Evolutionary conservation across 495 filamentous ascomycete species (phyloP).

Genomic region (Lindgomyces ingoldianus): DNA sequence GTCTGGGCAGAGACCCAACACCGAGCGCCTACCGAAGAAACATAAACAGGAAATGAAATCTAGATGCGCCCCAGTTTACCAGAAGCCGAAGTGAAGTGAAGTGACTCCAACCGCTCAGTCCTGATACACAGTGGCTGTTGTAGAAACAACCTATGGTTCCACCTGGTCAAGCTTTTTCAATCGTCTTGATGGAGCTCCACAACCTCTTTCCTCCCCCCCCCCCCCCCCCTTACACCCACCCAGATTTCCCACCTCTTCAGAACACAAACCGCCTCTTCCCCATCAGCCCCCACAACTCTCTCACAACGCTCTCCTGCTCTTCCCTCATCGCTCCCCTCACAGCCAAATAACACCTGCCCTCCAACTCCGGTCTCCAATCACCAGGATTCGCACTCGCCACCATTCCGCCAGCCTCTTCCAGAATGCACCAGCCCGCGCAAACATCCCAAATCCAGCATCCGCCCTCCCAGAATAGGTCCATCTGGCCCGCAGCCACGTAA

Average conservation of each 20-base stretch:
- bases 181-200: background rate
- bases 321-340: constrained; percentile 20
- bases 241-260: background rate
- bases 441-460: constrained; percentile 38
- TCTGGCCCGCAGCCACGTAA: constrained; percentile 31
- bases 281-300: constrained; percentile 35
- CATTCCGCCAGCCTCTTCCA: constrained; percentile 35
- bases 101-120: too few relatives aligned
- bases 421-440: constrained; percentile 36
- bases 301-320: constrained; percentile 21
- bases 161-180: too few relatives aligned
- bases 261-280: constrained; percentile 24
- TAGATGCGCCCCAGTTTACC: too few relatives aligned
- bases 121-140: too few relatives aligned
- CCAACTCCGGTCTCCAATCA: constrained; percentile 29
- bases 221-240: too few relatives aligned
- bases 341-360: constrained; percentile 34
- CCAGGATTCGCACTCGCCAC: constrained; percentile 33
- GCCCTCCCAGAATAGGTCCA: constrained; percentile 37
- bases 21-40: too few relatives aligned
- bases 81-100: too few relatives aligned
- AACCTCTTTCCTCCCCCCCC: background rate
- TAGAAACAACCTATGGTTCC: too few relatives aligned
- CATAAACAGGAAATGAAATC: too few relatives aligned
- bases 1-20: too few relatives aligned